Base-by-base conservation (phyloP, 2,329 filamentous ascomycete species). In the Nannizzia gypsea region DNA sequence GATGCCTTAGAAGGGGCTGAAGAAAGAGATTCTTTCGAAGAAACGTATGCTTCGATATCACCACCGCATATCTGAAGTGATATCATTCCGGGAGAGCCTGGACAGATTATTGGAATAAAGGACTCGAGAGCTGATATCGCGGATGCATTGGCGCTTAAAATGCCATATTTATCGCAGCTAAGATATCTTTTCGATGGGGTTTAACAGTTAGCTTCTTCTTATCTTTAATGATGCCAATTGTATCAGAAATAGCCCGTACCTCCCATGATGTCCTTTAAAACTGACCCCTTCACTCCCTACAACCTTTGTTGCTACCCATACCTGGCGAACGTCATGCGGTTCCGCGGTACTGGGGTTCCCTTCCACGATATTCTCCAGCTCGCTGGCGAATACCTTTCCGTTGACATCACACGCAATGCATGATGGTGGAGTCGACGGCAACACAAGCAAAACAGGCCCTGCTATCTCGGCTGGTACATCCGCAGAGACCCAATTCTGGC, bases 311-410 rank as follows among this genome's bases (percentile, higher is more conserved):
- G 89, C 90, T 64, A 97, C 83, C 89, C 92, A 99, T 15, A 99
- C 93, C 76, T 96, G 91, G 62, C 92, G 81, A 62, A 97, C 91
- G 72, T 97, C 91, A 73, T 96, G 91, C 56, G 93, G 93, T 75
- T 99, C 93, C 6, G 92, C 90, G 3, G 85, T 96, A n/a, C 80
- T 73, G 2, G 89, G 82, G 70, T 95, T 87, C 26, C 80, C 84
- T 60, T 96, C 91, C 62, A 96, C 82, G 38, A 96, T 86, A 70
- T 97, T 96, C 77, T 95, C 90, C 56, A 99, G 77, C 13, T 80
- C 77, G 66, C 88, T 84, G 3, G 88, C 81, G 73, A 95, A 99
- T 15, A 97, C 87, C 69, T 88, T 89, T 61, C 93, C 93, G 63
- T 84, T 86, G 46, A 88, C 84, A 70, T 99, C 93, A 75, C 88